These are phyloP conservation scores for Zhuliangozyma parablackwelliae DNA, from an alignment of 1,139 yeast genomes.

Conservation along the genomic window DNA sequence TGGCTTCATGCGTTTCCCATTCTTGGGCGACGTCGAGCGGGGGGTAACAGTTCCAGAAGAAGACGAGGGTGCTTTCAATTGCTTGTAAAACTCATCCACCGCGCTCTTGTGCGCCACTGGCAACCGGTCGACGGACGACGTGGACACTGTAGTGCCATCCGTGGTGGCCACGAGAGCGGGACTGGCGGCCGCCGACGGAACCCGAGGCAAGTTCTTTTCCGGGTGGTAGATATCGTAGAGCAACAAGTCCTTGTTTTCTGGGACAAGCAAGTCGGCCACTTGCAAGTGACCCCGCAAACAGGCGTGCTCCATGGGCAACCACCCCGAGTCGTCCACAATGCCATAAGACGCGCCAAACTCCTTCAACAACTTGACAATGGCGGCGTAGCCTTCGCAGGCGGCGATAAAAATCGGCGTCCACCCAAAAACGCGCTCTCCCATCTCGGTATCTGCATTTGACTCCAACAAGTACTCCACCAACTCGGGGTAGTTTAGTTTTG, in stretches of 20 bases:
- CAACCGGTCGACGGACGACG: constrained; percentile 35
- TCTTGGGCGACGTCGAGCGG: constrained; percentile 28
- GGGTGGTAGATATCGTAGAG: constrained; percentile 39
- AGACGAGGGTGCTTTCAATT: constrained; percentile 28
- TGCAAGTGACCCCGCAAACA: constrained; percentile 81
- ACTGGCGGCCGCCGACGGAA: constrained; percentile 15
- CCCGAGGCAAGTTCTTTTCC: constrained; percentile 31
- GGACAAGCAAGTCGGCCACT: constrained; percentile 59
- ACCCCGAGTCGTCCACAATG: constrained; percentile 77
- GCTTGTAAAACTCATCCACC: constrained; percentile 38
- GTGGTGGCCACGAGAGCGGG: constrained; percentile 13
- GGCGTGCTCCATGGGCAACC: constrained; percentile 98
- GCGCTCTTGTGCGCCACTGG: constrained; percentile 34
- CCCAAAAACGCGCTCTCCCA: constrained; percentile 75
- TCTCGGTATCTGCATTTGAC: constrained; percentile 63
- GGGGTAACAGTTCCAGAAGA: constrained; percentile 4
- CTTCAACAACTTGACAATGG: constrained; percentile 54
- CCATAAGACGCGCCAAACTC: constrained; percentile 51
- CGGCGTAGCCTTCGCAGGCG: constrained; percentile 75
- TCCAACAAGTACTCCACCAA: constrained; percentile 55
- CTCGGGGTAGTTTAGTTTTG: constrained; percentile 55
- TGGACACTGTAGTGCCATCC: constrained; percentile 11
- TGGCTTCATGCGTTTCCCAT: constrained; percentile 32
- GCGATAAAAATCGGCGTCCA: constrained; percentile 96
- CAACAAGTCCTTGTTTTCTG: constrained; percentile 31